A percentile compares a stretch with the other conserved stretches of the same genome.
These are phyloP conservation scores for Mrakia blollopis DNA, from an alignment of 768 basidiomycete species.

Conservation along the genomic window DNA sequence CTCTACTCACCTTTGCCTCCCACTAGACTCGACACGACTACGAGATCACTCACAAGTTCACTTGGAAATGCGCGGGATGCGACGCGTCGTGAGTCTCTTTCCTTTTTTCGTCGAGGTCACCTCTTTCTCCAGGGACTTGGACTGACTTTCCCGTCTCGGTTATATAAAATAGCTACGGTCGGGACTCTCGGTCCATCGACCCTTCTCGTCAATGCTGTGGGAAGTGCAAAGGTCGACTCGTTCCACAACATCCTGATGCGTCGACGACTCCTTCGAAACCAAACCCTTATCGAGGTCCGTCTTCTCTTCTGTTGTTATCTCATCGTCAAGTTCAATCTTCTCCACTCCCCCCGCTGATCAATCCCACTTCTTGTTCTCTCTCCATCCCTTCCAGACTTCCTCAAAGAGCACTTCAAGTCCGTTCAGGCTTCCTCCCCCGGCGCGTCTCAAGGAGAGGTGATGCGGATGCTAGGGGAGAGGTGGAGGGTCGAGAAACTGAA, in stretches of 20 bases:
- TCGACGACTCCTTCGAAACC: conserved; percentile 27
- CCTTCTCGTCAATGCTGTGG: conserved; percentile 18
- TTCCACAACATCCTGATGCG: conserved; percentile 13
- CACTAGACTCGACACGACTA: conserved; percentile 29
- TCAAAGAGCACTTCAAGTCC: not conserved
- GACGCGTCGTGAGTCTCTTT: conserved; percentile 14
- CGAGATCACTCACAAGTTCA: conserved; percentile 31
- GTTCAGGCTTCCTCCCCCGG: conserved; percentile 5
- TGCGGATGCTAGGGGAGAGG: conserved; percentile 14
- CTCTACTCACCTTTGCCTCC: not conserved
- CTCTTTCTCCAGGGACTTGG: not conserved
- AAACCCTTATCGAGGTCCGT: conserved; percentile 27
- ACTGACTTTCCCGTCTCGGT: not conserved
- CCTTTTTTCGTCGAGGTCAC: not conserved
- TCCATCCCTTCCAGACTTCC: conserved; percentile 11
- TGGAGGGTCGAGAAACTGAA: conserved; percentile 15
- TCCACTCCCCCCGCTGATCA: not conserved
- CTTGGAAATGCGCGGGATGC: conserved; percentile 24
- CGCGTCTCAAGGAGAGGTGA: not conserved
- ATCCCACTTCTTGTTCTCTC: not conserved
- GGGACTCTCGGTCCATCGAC: conserved; percentile 31
- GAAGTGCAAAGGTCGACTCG: conserved; percentile 13
- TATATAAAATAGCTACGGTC: conserved; percentile 9
- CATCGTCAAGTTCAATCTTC: not conserved
- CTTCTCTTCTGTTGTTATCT: too few species aligned